Percentiles rank a stretch among this genome's conserved stretches.
These are phyloP conservation scores for Tolypocladium cylindrosporum DNA, from an alignment of 2,329 filamentous ascomycete genomes.

Conservation along the genomic window DNA sequence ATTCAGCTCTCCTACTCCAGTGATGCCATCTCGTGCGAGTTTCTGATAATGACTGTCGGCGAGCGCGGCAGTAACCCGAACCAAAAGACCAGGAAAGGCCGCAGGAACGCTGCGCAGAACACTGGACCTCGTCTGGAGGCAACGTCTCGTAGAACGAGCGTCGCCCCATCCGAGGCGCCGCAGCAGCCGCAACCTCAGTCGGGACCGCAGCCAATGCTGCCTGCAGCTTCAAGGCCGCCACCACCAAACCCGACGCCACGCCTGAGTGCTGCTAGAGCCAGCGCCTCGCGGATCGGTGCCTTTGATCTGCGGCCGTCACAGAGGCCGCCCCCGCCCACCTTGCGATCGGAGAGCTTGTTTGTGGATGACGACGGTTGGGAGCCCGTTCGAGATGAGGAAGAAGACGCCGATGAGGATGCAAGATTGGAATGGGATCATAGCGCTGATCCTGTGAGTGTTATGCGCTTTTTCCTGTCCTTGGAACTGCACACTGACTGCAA, in stretches of 20 bases:
- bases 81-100: constrained; percentile 37
- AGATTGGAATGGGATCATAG: constrained; percentile 67
- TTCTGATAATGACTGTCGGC: constrained; percentile 74
- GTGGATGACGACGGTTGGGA: constrained; percentile 73
- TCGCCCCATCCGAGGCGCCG: constrained; percentile 23
- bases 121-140: constrained; percentile 35
- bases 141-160: constrained; percentile 32
- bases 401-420: constrained; percentile 54
- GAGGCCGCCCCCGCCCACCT: constrained; percentile 43
- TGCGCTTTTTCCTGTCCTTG: not conserved
- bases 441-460: constrained; percentile 44
- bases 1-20: constrained; percentile 63
- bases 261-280: constrained; percentile 21
- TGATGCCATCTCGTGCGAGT: constrained; percentile 62
- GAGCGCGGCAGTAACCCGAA: constrained; percentile 43
- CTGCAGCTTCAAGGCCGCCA: constrained; percentile 14
- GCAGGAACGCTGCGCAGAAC: constrained; percentile 25
- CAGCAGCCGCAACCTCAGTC: constrained; percentile 11
- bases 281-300: constrained; percentile 23
- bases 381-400: constrained; percentile 49
- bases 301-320: constrained; percentile 43
- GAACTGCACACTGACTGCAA: constrained; percentile 16
- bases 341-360: constrained; percentile 60
- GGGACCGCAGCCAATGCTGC: constrained; percentile 6
- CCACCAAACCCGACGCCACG: constrained; percentile 22